Evolutionary conservation across 495 filamentous ascomycete genomes (phyloP), one percentile per base, ranked within the genome.

Genomic region (Hypoxylon cercidicola): DNA sequence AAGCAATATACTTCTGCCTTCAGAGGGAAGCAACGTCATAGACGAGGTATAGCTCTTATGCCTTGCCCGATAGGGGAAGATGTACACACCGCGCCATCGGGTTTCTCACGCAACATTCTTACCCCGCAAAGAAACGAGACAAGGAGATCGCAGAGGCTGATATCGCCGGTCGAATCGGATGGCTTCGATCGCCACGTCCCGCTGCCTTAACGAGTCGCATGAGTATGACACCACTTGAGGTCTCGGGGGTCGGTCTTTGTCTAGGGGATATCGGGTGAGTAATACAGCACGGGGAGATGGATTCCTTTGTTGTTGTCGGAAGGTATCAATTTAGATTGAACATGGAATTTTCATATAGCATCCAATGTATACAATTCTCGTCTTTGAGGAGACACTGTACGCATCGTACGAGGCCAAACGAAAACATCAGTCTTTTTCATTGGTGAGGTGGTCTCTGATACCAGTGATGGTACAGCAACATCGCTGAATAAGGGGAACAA

Each of bases 61-160:
- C 8, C 43, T 23, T 58, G 23, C 53, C 52, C 8, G 57, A 62
- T 67, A 47, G 40, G 49, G 59, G 57, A 47, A 30, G 64, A 62
- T 62, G 64, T 57, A 62, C 64, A 62, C 15, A 2, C 15, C 40
- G 3, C 6, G 13, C 40, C 13, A 1, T 44, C 12, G 8, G 8
- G 40, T 13, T 37, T 12, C 34, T n/a, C 3, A 28, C 3, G 25
- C 25, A 28, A 23, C 25, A 20, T 34, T 34, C 21, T 48, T 72
- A 72, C 70, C 70, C 70, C 70, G 70, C 70, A 72, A 69, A 65
- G 46, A 18, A 58, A 62, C 16, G 21, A 54, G 55, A 69, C 56
- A 69, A 57, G 46, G 56, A 65, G 66, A 69, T 64, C 55, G 55
- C 55, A 49, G 50, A 68, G 43, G 43, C 44, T 60, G 32, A 51